Evolutionary conservation across 768 basidiomycete species (phyloP).

Genomic region (Russula lepida): DNA sequence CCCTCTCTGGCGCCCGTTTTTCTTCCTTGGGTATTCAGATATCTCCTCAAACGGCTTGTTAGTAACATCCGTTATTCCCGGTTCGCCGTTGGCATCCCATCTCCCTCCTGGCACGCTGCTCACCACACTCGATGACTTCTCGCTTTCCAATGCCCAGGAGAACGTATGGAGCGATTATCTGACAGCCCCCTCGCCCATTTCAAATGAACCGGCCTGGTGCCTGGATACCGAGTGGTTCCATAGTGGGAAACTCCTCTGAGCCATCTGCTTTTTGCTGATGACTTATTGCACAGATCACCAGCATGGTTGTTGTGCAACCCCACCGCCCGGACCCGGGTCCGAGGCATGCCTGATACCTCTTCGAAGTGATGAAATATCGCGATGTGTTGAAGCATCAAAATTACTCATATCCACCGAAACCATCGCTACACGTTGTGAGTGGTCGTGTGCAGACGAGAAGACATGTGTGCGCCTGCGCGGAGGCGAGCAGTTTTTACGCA

Average conservation of each 20-base stretch:
- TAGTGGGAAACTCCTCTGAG: slow-evolving; percentile 25
- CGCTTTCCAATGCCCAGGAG: slow-evolving; percentile 30
- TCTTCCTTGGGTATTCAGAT: slow-evolving; percentile 44
- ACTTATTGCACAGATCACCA: slow-evolving; percentile 25
- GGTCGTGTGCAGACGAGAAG: slow-evolving; percentile 32
- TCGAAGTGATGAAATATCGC: slow-evolving; percentile 25
- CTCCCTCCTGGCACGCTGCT: slow-evolving; percentile 52
- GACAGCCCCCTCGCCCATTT: slow-evolving; percentile 14
- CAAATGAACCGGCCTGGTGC: slow-evolving; percentile 18
- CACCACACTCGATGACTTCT: slow-evolving; percentile 54
- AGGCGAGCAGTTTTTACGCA: slow-evolving; percentile 47
- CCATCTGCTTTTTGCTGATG: neutral
- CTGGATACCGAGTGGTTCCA: slow-evolving; percentile 14
- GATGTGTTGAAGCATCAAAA: slow-evolving; percentile 51
- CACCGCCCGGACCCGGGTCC: slow-evolving; percentile 2
- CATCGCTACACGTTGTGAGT: slow-evolving; percentile 35
- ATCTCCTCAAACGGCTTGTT: slow-evolving; percentile 43
- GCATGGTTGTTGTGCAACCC: slow-evolving; percentile 21
- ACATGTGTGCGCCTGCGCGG: slow-evolving; percentile 46
- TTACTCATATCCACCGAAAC: slow-evolving; percentile 31
- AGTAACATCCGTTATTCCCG: slow-evolving; percentile 46
- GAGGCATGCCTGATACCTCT: slow-evolving; percentile 38
- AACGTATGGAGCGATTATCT: slow-evolving; percentile 46
- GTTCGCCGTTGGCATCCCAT: slow-evolving; percentile 52
- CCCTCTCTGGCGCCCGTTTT: slow-evolving; percentile 13